These are phyloP conservation scores for Rhododendron ovatum DNA, from an alignment of 148 eudicot species.

Conservation along the genomic window DNA sequence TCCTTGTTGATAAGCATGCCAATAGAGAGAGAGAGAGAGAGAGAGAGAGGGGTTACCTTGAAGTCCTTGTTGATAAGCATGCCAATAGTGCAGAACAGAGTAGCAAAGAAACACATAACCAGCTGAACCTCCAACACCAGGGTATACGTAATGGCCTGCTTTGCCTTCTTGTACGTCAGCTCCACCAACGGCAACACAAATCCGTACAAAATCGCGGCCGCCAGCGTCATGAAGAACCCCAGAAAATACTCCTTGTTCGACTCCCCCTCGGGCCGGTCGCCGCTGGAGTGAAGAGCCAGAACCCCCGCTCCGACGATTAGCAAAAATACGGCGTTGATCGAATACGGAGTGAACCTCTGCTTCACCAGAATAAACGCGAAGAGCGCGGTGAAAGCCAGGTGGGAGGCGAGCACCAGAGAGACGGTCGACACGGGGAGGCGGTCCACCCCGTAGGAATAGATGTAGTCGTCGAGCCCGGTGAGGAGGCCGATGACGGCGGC, in stretches of 20 bases:
- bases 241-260: slow-evolving; percentile 25
- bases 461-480: slow-evolving; percentile 53
- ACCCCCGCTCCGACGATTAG: background rate
- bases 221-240: slow-evolving; percentile 54
- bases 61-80: background rate
- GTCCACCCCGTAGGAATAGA: slow-evolving; percentile 51
- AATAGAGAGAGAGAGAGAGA: background rate
- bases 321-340: background rate
- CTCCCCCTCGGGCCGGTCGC: slow-evolving; percentile 41
- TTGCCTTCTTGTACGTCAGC: slow-evolving; percentile 44
- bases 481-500: slow-evolving; percentile 35
- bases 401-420: slow-evolving; percentile 23
- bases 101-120: slow-evolving; percentile 14
- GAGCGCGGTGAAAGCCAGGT: background rate
- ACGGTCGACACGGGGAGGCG: slow-evolving; percentile 63
- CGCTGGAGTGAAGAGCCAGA: slow-evolving; percentile 5
- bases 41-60: background rate
- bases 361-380: background rate
- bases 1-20: too few relatives aligned
- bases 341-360: background rate
- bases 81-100: background rate
- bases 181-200: slow-evolving; percentile 56
- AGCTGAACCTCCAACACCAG: slow-evolving; percentile 66
- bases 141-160: slow-evolving; percentile 31
- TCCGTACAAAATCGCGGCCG: background rate